Evolutionary conservation across 768 basidiomycete species (phyloP), one percentile per base, ranked within the genome.

Genomic region (Guyanaporus albipodus): DNA sequence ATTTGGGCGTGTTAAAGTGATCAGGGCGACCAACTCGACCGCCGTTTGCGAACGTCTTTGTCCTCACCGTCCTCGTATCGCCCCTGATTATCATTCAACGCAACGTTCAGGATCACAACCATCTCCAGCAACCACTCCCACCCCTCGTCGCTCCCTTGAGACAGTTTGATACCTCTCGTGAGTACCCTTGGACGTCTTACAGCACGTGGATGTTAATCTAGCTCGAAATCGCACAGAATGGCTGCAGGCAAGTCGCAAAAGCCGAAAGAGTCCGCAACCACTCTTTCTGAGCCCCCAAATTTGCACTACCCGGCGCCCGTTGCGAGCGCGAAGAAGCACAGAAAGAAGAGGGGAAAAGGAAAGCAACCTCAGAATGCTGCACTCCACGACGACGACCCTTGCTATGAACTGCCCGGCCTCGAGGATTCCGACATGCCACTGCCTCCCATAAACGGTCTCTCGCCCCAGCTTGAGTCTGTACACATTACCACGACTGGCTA

Each of bases 381-480:
- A 17, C 8, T 42, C 17, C 45, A 48, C 18, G 53, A 54, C 6
- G 59, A 41, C 33, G 61, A 63, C 31, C 29, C 49, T 12, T 47
- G 46, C 31, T 57, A 64, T 42, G 61, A 62, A 22, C 50, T 64
- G 26, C 55, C 56, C 4, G 38, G 56, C 48, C 56, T 65, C 27
- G 58, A 64, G 38, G 62, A 50, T 40, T 43, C 50, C 15, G 33
- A 47, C 47, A 29, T 53, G 46, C 48, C 51, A 15, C 9, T 54
- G 15, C 57, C 58, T 24, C 53, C 56, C 41, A 48, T 38, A 24
- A 69, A 67, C 21, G 70, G 72, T 8, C 66, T 73, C n/a, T 68
- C 76, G 6, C 73, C 75, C 14, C 71, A 70, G 29, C 68, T 77
- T 33, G 76, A 77, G 50, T 74, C 75, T 4, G 72, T 75, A 14